Evolutionary conservation across 2,329 filamentous ascomycete genomes (phyloP), one percentile per base, ranked within the genome.

Genomic region (Scortechinia acanthostroma): DNA sequence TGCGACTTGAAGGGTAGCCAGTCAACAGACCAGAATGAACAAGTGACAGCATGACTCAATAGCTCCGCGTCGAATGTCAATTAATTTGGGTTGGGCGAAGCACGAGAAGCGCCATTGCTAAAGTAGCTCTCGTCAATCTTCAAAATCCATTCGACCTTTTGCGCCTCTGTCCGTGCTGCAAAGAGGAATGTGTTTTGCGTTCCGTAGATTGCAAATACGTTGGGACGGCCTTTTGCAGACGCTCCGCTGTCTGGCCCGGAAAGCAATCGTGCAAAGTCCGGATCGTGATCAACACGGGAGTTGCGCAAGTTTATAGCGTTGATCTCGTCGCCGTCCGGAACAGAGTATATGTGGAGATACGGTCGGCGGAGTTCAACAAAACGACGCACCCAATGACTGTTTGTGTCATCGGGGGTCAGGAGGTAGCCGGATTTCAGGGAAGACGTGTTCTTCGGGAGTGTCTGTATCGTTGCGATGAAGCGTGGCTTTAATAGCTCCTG

Each of bases 111-210:
- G n/a, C 10, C 25, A 30, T 30, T 40, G 35, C 35, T 40, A 19
- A 40, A 40, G 17, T 40, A 40, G 20, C 84, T 88, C 70, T 95
- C 86, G 64, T 98, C 93, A 54, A 98, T 89, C 57, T 86, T 85
- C 63, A 94, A 77, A 54, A 98, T 95, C 93, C 93, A 98, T 61
- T 97, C 93, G 54, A 91, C 84, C 71, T 96, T 95, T 63, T 96
- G 91, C 43, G 83, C 77, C 68, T 96, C 91, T 55, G 82, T 91
- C 47, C 90, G 76, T 20, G 90, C 88, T 14, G 90, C 88, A 62
- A 98, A 97, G 33, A 98, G 73, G 77, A 91, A 98, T 22, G 91
- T 95, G 63, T 96, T 96, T 61, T 93, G 86, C 48, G 86, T 88
- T 35, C 88, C 91, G 59, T 97, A 98, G 43, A 98, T 80, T 13